phyloP scores from a whole-genome alignment of 1,139 yeast genomes.

The Kluyveromyces sp. region DNA sequence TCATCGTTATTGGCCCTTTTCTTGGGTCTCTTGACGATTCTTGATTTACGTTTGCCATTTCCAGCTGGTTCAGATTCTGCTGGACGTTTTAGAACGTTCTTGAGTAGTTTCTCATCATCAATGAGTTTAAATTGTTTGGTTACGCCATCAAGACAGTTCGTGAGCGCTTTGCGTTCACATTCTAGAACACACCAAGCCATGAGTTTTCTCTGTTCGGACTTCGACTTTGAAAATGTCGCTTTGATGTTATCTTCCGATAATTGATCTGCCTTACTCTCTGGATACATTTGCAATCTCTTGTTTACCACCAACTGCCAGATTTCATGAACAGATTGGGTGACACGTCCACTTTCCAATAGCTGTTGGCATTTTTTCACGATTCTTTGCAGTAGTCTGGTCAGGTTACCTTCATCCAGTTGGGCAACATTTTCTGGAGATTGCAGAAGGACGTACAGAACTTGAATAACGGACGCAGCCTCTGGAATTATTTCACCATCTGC shows the following conservation, averaged over 20 bases:
- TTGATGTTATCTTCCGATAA: constrained; percentile 1
- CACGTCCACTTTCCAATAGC: constrained; percentile 25
- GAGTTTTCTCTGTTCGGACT: constrained; percentile 20
- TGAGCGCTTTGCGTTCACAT: constrained; percentile 46
- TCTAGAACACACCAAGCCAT: constrained; percentile 50
- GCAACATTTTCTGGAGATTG: constrained; percentile 14
- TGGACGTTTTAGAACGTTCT: constrained; percentile 46
- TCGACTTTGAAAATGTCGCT: constrained; percentile 7
- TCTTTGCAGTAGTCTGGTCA: constrained; percentile 13
- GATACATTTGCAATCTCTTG: constrained; percentile 28
- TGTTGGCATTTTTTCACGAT: constrained; percentile 30
- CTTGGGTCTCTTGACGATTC: constrained; percentile 1
- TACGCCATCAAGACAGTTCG: constrained; percentile 35
- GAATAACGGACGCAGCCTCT: constrained; percentile 48
- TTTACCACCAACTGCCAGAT: constrained; percentile 23
- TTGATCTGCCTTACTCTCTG: constrained; percentile 16
- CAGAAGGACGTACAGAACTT: constrained; percentile 30
- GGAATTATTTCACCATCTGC: constrained; percentile 47
- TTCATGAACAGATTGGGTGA: constrained; percentile 21
- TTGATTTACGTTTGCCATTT: not conserved
- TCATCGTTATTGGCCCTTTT: constrained; percentile 6
- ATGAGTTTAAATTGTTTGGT: constrained; percentile 36
- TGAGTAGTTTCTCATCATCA: constrained; percentile 49
- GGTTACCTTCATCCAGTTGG: constrained; percentile 5
- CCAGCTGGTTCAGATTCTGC: not conserved